Percentiles rank a stretch among this genome's conserved stretches.
Evolutionary conservation across 2,329 filamentous ascomycete species (phyloP).

Genomic region (Eurotiales sp.): DNA sequence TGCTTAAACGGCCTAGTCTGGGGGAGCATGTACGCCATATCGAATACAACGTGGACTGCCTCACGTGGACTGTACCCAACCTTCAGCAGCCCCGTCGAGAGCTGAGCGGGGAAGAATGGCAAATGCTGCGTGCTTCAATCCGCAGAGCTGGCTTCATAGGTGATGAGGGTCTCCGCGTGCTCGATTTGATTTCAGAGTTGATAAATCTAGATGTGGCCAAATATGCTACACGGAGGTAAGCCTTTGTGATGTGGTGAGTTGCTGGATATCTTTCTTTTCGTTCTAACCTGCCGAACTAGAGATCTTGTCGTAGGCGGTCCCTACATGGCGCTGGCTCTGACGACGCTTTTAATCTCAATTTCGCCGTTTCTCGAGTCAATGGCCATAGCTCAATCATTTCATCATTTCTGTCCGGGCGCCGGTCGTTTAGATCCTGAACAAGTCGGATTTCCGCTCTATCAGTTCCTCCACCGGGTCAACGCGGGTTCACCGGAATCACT

Average conservation of each 20-base stretch:
- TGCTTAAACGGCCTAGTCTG: conserved; percentile 19
- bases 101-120: conserved; percentile 15
- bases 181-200: conserved; percentile 21
- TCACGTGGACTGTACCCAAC: background rate
- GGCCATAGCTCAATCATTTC: conserved; percentile 11
- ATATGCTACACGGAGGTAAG: background rate
- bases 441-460: conserved; percentile 16
- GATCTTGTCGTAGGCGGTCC: background rate
- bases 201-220: background rate
- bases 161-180: conserved; percentile 6
- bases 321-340: conserved; percentile 18
- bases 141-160: conserved; percentile 16
- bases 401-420: background rate
- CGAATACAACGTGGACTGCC: conserved; percentile 3
- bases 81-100: background rate
- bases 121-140: conserved; percentile 15
- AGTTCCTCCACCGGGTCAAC: conserved; percentile 14
- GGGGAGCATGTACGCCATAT: conserved; percentile 20
- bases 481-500: background rate
- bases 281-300: background rate
- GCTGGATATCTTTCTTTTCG: background rate
- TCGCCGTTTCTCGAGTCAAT: conserved; percentile 20
- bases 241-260: background rate
- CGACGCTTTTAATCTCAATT: conserved; percentile 20
- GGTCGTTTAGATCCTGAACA: background rate